Evolutionary conservation across 306 rosid genomes (phyloP), one percentile per base, ranked within the genome.

Genomic region (Datisca glomerata): DNA sequence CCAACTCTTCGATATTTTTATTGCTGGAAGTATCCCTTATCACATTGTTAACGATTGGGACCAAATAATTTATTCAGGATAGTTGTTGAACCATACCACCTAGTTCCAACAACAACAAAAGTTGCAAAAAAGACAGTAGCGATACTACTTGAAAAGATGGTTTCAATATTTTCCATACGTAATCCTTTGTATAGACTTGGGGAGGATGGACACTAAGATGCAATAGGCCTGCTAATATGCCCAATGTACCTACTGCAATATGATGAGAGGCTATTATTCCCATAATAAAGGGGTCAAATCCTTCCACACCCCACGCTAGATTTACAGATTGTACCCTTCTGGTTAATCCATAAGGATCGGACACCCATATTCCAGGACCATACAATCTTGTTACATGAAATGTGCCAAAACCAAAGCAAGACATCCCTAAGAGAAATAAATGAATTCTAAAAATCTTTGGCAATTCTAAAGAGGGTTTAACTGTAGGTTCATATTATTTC

Each of bases 91-190:
- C 46, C 46, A 41, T 41, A 41, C 46, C 14, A 20, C 14, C 1
- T 42, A 20, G 14, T 20, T 20, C 14, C 47, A 42, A 2, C 28
- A 20, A 42, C 28, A 15, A 42, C 28, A 20, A 42, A 42, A 42
- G 47, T 12, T 42, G 47, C 47, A 42, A 42, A 42, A 42, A 42
- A 42, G 21, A 42, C 14, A 18, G 24, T 13, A 42, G 25, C 10
- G 47, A 19, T 42, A 42, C 47, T 42, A 42, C 24, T 42, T 13
- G 25, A 19, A 42, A 42, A 24, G 13, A 9, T 16, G 35, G n/a
- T n/a, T n/a, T n/a, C n/a, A n/a, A n/a, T n/a, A n/a, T n/a, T n/a
- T n/a, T n/a, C n/a, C n/a, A n/a, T n/a, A n/a, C n/a, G n/a, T n/a
- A n/a, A n/a, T n/a, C n/a, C n/a, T n/a, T n/a, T n/a, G n/a, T n/a